Evolutionary conservation across 169 alveolate species (phyloP), one percentile per base, ranked within the genome.

Genomic region (Babesia bovis): DNA sequence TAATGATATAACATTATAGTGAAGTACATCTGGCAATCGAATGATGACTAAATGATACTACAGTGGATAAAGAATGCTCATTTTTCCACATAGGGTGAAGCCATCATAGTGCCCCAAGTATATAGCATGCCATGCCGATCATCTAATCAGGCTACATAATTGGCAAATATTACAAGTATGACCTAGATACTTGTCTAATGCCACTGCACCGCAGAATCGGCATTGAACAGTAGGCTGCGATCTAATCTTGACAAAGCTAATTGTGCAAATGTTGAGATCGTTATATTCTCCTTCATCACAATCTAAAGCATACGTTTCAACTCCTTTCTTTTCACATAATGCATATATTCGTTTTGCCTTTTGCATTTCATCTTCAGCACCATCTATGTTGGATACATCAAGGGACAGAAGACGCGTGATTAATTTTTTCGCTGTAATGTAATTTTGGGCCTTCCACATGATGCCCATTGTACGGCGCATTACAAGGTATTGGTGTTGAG

Each of bases 391-490:
- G 33, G 86, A 30, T 13, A 69, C 87, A 19, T 83, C 85, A 28
- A 50, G 61, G 10, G 71, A 41, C 56, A 87, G 25, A 25, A 87
- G 68, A 35, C 93, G 71, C 25, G 56, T 82, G 25, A 85, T 92
- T 33, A 87, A 42, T 51, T 60, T 26, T 13, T 91, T 93, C 17
- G 95, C 92, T 0, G 93, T 90, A n/a, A 59, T 78, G 65, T 87
- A 91, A 59, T 91, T 91, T 33, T 90, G 91, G 5, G 94, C 92
- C 67, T 91, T 91, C 95, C 95, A 91, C 38, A 91, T 89, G 33
- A 91, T 75, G n/a, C 95, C 95, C 90, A 91, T 89, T 15, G 93
- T 91, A 44, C 94, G 86, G 36, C 95, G 66, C 50, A 91, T 57
- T 59, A 89, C 95, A 36, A 91, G 55, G 57, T 90, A 91, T n/a